A percentile compares a stretch with the other conserved stretches of the same genome.
Conservation (phyloP, 2,329 filamentous ascomycete species). For the Plenodomus lindquistii region DNA sequence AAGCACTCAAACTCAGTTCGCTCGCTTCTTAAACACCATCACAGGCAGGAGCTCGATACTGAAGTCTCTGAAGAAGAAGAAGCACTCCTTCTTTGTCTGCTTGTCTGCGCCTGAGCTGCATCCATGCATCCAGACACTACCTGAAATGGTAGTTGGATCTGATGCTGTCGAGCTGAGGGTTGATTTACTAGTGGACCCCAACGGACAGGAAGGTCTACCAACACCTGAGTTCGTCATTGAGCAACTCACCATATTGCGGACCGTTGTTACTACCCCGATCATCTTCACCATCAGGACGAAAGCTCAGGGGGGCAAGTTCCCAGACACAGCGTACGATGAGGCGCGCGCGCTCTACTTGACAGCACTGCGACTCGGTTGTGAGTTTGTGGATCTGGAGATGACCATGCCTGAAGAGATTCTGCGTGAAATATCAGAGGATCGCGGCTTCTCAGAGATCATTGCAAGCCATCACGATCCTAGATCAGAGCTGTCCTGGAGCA, state of each 20-base stretch:
- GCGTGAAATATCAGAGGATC: conserved; percentile 67
- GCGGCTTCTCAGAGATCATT: conserved; percentile 80
- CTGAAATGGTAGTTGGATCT: conserved; percentile 76
- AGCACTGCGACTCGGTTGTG: conserved; percentile 80
- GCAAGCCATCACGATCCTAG: conserved; percentile 92
- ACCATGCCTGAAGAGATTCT: conserved; percentile 79
- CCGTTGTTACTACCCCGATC: conserved; percentile 72
- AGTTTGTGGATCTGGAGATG: conserved; percentile 93
- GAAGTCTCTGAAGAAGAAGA: conserved; percentile 63
- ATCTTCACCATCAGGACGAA: conserved; percentile 90
- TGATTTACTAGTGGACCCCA: conserved; percentile 79
- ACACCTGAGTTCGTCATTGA: conserved; percentile 76
- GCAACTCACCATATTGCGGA: conserved; percentile 79
- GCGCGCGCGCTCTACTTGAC: conserved; percentile 75
- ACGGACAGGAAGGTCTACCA: conserved; percentile 60
- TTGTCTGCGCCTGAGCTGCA: conserved; percentile 79
- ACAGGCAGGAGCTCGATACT: conserved; percentile 63
- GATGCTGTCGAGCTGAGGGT: conserved; percentile 95
- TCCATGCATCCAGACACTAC: conserved; percentile 66
- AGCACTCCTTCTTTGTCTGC: conserved; percentile 88
- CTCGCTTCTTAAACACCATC: conserved; percentile 71
- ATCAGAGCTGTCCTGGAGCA: conserved; percentile 80
- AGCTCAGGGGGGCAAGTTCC: conserved; percentile 86
- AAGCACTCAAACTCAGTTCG: conserved; percentile 68
- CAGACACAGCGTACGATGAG: conserved; percentile 72